Conservation (phyloP, 2,329 filamentous ascomycete genomes). For the Colletotrichum sp. region DNA sequence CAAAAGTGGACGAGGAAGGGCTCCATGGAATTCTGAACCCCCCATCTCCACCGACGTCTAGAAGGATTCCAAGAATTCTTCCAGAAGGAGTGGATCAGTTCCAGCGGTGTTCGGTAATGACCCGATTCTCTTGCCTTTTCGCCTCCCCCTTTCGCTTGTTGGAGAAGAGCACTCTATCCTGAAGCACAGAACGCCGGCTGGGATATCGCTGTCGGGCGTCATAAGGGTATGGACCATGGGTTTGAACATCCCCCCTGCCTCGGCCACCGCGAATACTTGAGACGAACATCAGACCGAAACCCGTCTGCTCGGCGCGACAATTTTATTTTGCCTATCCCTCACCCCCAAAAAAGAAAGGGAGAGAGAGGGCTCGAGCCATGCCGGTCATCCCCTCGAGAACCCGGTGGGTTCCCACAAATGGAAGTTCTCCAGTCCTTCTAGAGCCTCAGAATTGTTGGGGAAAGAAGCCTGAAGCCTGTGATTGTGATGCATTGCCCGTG, state of each 20-base stretch:
- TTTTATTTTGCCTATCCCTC: neutral
- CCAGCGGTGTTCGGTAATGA: neutral
- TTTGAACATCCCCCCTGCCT: neutral
- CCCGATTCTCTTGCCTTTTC: neutral
- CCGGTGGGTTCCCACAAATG: neutral
- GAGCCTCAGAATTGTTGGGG: neutral
- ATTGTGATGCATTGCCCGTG: neutral
- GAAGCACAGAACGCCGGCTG: neutral
- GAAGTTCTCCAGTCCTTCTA: neutral
- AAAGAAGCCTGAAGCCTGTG: neutral
- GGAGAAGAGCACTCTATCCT: neutral
- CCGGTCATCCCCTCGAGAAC: neutral
- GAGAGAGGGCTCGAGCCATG: neutral
- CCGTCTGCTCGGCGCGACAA: neutral
- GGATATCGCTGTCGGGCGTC: slow-evolving; percentile 4
- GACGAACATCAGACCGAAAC: slow-evolving; percentile 17
- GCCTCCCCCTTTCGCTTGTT: neutral
- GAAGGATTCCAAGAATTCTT: neutral
- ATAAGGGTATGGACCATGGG: neutral
- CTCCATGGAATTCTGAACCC: neutral
- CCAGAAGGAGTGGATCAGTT: neutral
- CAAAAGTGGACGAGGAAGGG: neutral
- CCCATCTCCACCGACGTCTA: neutral
- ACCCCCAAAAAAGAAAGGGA: neutral
- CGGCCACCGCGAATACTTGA: slow-evolving; percentile 3